phyloP scores from a whole-genome alignment of 2,329 filamentous ascomycete species.

The Fusarium domesticum region DNA sequence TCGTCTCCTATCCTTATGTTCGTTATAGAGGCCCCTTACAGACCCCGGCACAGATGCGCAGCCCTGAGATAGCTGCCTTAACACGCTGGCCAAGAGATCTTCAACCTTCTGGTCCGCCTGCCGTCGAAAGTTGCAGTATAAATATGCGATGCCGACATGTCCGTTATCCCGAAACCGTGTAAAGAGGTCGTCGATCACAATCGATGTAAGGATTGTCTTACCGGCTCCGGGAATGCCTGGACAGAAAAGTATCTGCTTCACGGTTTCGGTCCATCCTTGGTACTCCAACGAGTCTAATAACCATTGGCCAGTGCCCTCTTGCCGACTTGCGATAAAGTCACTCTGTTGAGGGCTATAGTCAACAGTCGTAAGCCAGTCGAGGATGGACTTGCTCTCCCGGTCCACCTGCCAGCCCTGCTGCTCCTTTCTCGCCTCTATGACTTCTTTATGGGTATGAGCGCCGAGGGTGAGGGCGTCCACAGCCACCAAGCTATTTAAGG shows the following conservation, averaged over 20 bases:
- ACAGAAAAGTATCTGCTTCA: slow-evolving; percentile 2
- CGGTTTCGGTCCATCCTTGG: neutral
- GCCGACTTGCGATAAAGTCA: neutral
- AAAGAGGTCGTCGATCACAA: slow-evolving; percentile 1
- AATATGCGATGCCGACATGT: slow-evolving; percentile 1
- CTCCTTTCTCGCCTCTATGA: too few relatives aligned
- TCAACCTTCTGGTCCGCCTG: neutral
- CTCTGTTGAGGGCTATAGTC: slow-evolving; percentile 1
- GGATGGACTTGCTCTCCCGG: too few relatives aligned
- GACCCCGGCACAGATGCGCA: neutral
- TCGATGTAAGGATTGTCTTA: slow-evolving; percentile 3
- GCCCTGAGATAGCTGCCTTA: slow-evolving; percentile 4
- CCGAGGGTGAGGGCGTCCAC: too few relatives aligned
- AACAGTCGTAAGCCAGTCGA: slow-evolving; percentile 1
- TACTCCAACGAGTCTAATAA: neutral
- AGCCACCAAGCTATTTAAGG: too few relatives aligned
- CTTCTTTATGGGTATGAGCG: too few relatives aligned
- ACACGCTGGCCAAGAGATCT: slow-evolving; percentile 1
- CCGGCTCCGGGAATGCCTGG: slow-evolving; percentile 4
- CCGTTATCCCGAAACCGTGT: neutral
- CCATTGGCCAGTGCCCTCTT: slow-evolving; percentile 3
- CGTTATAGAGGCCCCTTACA: slow-evolving; percentile 1
- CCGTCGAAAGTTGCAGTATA: slow-evolving; percentile 1
- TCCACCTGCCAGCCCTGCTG: too few relatives aligned
- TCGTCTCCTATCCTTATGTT: slow-evolving; percentile 1